Evolutionary conservation across 768 basidiomycete genomes (phyloP).

Genomic region (Lepiota brunneoincarnata): DNA sequence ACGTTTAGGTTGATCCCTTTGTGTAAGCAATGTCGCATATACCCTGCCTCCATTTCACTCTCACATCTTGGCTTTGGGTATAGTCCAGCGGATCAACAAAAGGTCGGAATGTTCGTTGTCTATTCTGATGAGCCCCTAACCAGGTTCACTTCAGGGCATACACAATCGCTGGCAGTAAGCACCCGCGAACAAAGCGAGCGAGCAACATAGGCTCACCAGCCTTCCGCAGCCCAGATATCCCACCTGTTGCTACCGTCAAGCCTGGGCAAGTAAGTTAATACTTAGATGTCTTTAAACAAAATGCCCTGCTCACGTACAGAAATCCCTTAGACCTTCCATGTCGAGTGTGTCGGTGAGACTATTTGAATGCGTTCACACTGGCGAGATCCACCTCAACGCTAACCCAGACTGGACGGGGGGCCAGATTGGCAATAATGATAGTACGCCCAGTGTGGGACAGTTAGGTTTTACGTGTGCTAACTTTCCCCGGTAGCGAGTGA

Average conservation of each 20-base stretch:
- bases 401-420: slow-evolving; percentile 77
- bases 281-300: not conserved
- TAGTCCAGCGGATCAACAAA: slow-evolving; percentile 54
- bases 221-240: slow-evolving; percentile 52
- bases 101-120: slow-evolving; percentile 32
- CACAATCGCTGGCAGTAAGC: slow-evolving; percentile 78
- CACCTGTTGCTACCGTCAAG: slow-evolving; percentile 58
- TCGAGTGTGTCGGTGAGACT: slow-evolving; percentile 61
- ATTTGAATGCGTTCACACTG: not conserved
- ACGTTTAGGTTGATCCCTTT: slow-evolving; percentile 64
- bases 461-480: too few species aligned
- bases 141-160: slow-evolving; percentile 39
- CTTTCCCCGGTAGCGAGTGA: slow-evolving; percentile 37
- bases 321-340: slow-evolving; percentile 54
- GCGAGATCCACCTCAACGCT: not conserved
- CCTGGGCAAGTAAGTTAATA: slow-evolving; percentile 47
- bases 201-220: slow-evolving; percentile 17
- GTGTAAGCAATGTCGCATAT: slow-evolving; percentile 39
- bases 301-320: not conserved
- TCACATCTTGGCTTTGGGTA: not conserved
- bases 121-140: not conserved
- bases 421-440: slow-evolving; percentile 75
- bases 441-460: slow-evolving; percentile 35
- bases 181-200: not conserved
- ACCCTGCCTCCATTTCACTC: not conserved